Evolutionary conservation across 192 early-diverging fungal species (phyloP).

Genomic region (Coemansia sp.): DNA sequence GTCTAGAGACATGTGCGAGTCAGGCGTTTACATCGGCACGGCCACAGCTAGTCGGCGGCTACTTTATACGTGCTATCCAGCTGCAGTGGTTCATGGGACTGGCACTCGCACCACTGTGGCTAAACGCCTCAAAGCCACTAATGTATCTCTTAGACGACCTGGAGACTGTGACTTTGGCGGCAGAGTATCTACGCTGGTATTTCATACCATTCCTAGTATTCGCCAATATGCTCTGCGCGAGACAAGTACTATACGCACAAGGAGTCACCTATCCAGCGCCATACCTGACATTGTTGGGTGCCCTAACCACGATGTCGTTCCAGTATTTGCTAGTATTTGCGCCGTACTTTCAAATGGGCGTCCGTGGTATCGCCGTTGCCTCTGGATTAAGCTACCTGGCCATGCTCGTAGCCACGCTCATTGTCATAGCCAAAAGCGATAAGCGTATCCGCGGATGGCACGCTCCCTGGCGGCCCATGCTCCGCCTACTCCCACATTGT

Average conservation of each 20-base stretch:
- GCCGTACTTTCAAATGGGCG: slow-evolving; percentile 60
- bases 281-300: slow-evolving; percentile 44
- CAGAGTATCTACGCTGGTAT: slow-evolving; percentile 51
- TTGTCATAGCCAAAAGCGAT: slow-evolving; percentile 53
- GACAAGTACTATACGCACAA: slow-evolving; percentile 49
- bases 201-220: slow-evolving; percentile 52
- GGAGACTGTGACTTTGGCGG: slow-evolving; percentile 17
- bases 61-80: slow-evolving; percentile 46
- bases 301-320: slow-evolving; percentile 24
- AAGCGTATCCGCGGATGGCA: slow-evolving; percentile 29
- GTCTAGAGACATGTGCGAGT: slow-evolving; percentile 76
- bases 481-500: slow-evolving; percentile 34
- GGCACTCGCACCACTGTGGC: slow-evolving; percentile 45
- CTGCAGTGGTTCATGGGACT: slow-evolving; percentile 44
- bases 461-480: slow-evolving; percentile 45
- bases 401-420: slow-evolving; percentile 59
- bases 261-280: slow-evolving; percentile 53
- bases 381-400: slow-evolving; percentile 62
- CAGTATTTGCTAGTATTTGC: slow-evolving; percentile 53
- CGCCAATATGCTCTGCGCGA: slow-evolving; percentile 26
- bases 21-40: slow-evolving; percentile 64
- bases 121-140: slow-evolving; percentile 24
- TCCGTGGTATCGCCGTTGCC: slow-evolving; percentile 71
- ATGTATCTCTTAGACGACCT: slow-evolving; percentile 22
- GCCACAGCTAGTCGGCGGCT: slow-evolving; percentile 50